Base-by-base conservation (phyloP, 768 basidiomycete genomes). In the Phaeolepiota aurea region DNA sequence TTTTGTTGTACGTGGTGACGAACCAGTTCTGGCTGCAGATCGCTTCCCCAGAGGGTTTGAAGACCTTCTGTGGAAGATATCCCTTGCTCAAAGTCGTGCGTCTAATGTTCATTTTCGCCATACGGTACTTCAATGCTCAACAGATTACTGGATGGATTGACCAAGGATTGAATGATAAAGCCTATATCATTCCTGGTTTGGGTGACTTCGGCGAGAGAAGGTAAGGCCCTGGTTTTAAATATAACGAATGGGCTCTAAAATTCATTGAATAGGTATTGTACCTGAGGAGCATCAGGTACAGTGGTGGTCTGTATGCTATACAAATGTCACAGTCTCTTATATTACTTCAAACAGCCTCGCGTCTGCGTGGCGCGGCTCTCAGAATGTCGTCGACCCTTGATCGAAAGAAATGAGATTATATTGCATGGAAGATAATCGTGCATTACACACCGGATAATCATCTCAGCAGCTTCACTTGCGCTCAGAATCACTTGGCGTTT, bases 131-230 rank as follows among this genome's bases (percentile, higher is more conserved):
- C 1, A 28, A 25, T 38, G 7, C 9, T 14, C 16, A 21, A 3
- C 48, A 91, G 86, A 83, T 96, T 40, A 94, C 92, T 9, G 92
- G 92, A 2, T 94, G 92, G 90, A 89, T 97, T 40, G 92, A 97
- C 57, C 66, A 90, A 49, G 87, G 90, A 3, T 72, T 97, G 38
- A 92, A 97, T 50, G 87, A 87, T 43, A 88, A 83, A 56, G 79
- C 87, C 16, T 96, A 85, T 55, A 93, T 93, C 50, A 79, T 92
- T 41, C 91, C 90, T 5, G 91, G 92, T 20, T 68, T 97, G n/a
- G 92, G 92, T n/a, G 92, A 97, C 57, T 97, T 97, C 57, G 92
- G 92, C 38, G 92, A 94, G 57, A 67, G 88, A 55, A 81, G 88
- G 86, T 83, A 51, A 46, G n/a, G n/a, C n/a, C n/a, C n/a, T n/a